Evolutionary conservation across 345 rosid genomes (phyloP).

Genomic region (Populus alba): DNA sequence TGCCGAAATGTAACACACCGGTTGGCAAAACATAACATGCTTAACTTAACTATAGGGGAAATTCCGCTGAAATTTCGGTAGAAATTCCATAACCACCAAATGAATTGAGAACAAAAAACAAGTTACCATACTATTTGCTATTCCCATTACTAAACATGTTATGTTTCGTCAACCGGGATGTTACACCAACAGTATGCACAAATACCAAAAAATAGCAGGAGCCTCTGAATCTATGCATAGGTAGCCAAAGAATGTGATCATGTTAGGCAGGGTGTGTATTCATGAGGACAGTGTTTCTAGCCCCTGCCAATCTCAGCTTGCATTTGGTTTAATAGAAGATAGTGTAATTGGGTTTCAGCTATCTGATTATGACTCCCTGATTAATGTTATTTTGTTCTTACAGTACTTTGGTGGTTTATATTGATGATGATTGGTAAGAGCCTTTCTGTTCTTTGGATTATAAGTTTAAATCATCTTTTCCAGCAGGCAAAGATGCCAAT

Average conservation of each 20-base stretch:
- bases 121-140: too few species aligned
- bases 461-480: neutral
- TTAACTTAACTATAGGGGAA: too few species aligned
- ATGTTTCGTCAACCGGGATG: too few species aligned
- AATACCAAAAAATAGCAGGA: neutral
- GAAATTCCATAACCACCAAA: too few species aligned
- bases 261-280: neutral
- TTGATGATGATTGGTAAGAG: constrained; percentile 11
- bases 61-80: too few species aligned
- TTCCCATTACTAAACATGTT: too few species aligned
- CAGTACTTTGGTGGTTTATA: neutral
- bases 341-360: neutral
- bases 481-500: neutral
- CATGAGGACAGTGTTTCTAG: neutral
- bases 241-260: neutral
- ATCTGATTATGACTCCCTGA: neutral
- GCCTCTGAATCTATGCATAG: neutral
- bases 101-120: too few species aligned
- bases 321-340: neutral
- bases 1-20: too few species aligned
- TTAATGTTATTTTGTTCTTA: neutral
- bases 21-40: too few species aligned
- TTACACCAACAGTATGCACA: neutral
- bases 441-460: neutral
- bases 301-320: neutral